These are phyloP conservation scores for Termitomyces sp. DNA, from an alignment of 1,284 basidiomycete species.

Conservation along the genomic window DNA sequence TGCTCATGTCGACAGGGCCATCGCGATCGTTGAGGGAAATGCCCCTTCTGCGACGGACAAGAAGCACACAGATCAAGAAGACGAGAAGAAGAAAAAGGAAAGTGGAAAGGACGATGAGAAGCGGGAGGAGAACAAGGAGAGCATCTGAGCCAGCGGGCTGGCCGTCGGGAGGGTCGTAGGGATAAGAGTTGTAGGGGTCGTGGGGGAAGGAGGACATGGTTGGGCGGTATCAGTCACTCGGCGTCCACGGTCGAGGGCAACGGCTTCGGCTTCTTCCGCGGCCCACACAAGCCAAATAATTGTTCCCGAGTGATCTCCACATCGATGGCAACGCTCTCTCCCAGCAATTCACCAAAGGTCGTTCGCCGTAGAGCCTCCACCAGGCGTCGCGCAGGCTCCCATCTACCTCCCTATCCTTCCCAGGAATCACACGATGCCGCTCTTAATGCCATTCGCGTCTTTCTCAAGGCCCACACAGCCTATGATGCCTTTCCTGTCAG, in stretches of 20 bases:
- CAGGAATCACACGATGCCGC: slow-evolving; percentile 72
- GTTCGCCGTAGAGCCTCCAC: slow-evolving; percentile 33
- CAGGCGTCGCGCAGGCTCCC: slow-evolving; percentile 52
- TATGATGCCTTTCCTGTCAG: slow-evolving; percentile 97
- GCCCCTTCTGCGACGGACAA: slow-evolving; percentile 75
- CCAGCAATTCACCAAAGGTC: slow-evolving; percentile 29
- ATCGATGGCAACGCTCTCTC: slow-evolving; percentile 28
- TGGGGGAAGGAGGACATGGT: slow-evolving; percentile 11
- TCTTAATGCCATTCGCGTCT: slow-evolving; percentile 72
- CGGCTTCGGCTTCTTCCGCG: slow-evolving; percentile 10
- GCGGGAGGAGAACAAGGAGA: slow-evolving; percentile 80
- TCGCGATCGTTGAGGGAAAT: slow-evolving; percentile 83
- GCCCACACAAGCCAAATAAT: not conserved
- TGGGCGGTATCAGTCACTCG: slow-evolving; percentile 1
- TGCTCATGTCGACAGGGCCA: slow-evolving; percentile 89
- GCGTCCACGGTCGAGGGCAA: slow-evolving; percentile 1
- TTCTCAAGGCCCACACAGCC: slow-evolving; percentile 80
- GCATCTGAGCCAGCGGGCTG: slow-evolving; percentile 41
- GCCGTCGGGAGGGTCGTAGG: slow-evolving; percentile 25
- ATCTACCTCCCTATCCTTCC: slow-evolving; percentile 47
- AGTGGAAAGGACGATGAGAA: slow-evolving; percentile 88
- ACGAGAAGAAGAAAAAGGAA: slow-evolving; percentile 89
- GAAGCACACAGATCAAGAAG: slow-evolving; percentile 83
- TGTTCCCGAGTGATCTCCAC: slow-evolving; percentile 5
- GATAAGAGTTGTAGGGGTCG: slow-evolving; percentile 1